phyloP scores from a whole-genome alignment of 2,329 filamentous ascomycete genomes.

The Talaromyces atroroseus region DNA sequence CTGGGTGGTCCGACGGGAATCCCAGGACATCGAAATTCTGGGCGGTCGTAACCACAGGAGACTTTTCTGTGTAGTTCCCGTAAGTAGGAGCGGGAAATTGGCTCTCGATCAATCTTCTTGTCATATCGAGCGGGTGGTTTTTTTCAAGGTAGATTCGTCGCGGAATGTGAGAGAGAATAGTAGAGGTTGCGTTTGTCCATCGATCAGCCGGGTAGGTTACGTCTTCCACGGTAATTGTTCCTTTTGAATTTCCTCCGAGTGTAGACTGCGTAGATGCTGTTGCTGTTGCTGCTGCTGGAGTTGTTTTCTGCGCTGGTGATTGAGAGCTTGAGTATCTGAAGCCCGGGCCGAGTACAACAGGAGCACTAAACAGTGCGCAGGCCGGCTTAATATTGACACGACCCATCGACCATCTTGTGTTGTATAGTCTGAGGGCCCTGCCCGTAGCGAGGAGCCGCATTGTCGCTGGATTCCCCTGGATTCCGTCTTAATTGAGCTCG shows the following conservation, averaged over 20 bases:
- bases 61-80: constrained; percentile 69
- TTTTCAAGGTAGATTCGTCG: constrained; percentile 83
- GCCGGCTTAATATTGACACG: not conserved
- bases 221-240: constrained; percentile 54
- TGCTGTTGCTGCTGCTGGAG: not conserved
- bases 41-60: constrained; percentile 73
- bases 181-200: constrained; percentile 79
- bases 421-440: constrained; percentile 33
- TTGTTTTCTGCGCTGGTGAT: constrained; percentile 17
- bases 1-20: constrained; percentile 81
- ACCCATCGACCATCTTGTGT: constrained; percentile 28
- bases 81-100: constrained; percentile 70
- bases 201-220: constrained; percentile 62
- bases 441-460: constrained; percentile 39
- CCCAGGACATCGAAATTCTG: constrained; percentile 98
- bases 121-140: constrained; percentile 86
- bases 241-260: not conserved
- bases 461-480: not conserved
- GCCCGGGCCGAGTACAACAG: not conserved
- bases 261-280: not conserved
- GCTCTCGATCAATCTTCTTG: constrained; percentile 85
- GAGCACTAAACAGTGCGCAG: constrained; percentile 4
- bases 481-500: not conserved
- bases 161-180: constrained; percentile 67
- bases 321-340: constrained; percentile 26